These are phyloP conservation scores for Suillus bovinus DNA, from an alignment of 768 basidiomycete genomes.

Conservation along the genomic window DNA sequence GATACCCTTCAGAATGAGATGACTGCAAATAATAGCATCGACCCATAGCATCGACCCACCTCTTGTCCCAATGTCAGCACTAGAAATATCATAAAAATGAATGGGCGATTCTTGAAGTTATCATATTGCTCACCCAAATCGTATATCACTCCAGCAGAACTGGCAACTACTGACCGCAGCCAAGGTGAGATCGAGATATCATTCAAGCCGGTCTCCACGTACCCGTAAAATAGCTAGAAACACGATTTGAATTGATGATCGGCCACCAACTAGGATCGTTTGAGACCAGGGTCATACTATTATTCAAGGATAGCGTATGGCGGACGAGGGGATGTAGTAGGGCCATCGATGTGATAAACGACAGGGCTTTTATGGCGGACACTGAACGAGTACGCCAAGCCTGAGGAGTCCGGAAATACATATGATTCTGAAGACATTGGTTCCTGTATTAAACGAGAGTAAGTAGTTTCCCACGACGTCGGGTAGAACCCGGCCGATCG, in stretches of 20 bases:
- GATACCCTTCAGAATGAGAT: not conserved
- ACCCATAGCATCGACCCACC: not conserved
- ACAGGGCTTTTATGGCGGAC: not conserved
- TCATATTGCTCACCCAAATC: not conserved
- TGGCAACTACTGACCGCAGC: not conserved
- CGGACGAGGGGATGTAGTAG: not conserved
- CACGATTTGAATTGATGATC: not conserved
- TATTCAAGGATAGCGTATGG: not conserved
- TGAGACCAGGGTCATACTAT: not conserved
- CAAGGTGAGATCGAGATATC: not conserved
- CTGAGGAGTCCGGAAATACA: not conserved
- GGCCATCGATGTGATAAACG: not conserved
- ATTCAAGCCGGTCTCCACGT: not conserved
- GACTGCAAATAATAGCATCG: not conserved
- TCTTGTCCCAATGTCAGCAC: not conserved
- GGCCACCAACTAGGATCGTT: not conserved
- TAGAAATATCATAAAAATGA: not conserved
- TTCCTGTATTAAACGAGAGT: conserved; percentile 1
- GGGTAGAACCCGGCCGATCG: not conserved
- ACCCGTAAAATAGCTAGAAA: not conserved
- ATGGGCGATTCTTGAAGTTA: not conserved
- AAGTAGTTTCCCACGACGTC: not conserved
- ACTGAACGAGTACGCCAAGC: not conserved
- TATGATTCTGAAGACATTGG: conserved; percentile 4
- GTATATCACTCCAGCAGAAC: not conserved